Evolutionary conservation across 164 flowering plant genomes (phyloP), one percentile per base, ranked within the genome.

Genomic region (Sextonia rubra): DNA sequence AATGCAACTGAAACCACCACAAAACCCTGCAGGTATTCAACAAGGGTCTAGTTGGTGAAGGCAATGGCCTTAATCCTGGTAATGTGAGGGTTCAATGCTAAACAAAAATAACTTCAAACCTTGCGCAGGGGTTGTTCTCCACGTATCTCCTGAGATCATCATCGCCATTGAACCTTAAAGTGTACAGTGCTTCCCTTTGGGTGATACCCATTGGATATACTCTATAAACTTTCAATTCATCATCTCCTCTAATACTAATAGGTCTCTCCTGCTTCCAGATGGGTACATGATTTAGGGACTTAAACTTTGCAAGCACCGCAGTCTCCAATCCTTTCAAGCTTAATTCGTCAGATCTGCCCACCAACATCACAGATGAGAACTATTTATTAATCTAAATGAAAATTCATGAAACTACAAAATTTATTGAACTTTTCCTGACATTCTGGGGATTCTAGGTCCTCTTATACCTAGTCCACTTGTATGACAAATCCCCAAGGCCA

Each of bases 251-350:
- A 47, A 95, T 76, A 79, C 87, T 86, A 77, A 80, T 82, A 0
- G 98, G 99, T 73, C 99, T 85, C 80, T 93, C 97, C 32, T 77
- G 47, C 82, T 89, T 93, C 98, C 99, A 93, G 37, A 91, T 56
- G 2, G 99, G 99, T 47, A 82, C 83, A 68, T 91, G 97, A 64
- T 88, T 90, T 73, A 81, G 62, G 48, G 91, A 88, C 78, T 74
- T 76, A 78, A 91, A 95, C 78, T 91, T 93, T 49, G 48, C 60
- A 4, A 88, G 80, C 44, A 95, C 88, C 0, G 88, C 91, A 58
- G 85, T 80, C 77, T 90, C 87, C 77, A 95, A 72, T 56, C 90
- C 92, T 69, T 77, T 80, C 68, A 91, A 69, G 7, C 92, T 93
- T 73, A 95, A 66, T 72, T 86, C 80, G 18, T 82, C 80, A 3